These are phyloP conservation scores for Ephemerocybe angulata DNA, from an alignment of 768 basidiomycete genomes.

Conservation along the genomic window DNA sequence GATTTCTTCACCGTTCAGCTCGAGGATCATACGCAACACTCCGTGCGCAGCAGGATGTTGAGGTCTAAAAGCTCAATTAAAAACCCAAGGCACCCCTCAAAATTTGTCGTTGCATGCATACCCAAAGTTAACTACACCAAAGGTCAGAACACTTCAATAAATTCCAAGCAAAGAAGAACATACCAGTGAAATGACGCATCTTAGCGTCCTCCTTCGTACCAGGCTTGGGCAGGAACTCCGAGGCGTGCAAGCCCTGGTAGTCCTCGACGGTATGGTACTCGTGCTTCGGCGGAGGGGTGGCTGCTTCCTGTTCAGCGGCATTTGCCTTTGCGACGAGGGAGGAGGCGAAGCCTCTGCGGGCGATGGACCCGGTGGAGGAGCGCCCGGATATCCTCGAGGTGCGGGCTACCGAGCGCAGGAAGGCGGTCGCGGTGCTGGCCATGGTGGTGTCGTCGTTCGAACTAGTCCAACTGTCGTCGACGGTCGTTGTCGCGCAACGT, in stretches of 20 bases:
- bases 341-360: constrained; percentile 34
- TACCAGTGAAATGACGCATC: constrained; percentile 93
- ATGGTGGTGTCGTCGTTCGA: constrained; percentile 41
- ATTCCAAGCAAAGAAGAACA: constrained; percentile 19
- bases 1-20: constrained; percentile 96
- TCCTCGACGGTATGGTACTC: constrained; percentile 80
- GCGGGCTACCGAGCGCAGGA: constrained; percentile 62
- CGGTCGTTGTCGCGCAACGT: constrained; percentile 1
- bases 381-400: constrained; percentile 30
- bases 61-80: constrained; percentile 47
- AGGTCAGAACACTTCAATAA: constrained; percentile 8
- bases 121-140: constrained; percentile 84
- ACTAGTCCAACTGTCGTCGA: constrained; percentile 36
- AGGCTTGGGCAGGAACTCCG: constrained; percentile 77
- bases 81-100: neutral
- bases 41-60: constrained; percentile 99
- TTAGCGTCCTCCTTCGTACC: constrained; percentile 68
- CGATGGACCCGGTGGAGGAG: constrained; percentile 23
- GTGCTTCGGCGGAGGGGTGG: constrained; percentile 38
- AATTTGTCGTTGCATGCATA: neutral
- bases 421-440: constrained; percentile 47
- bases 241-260: constrained; percentile 72
- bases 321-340: constrained; percentile 23
- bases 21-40: constrained; percentile 94
- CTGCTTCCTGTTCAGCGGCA: constrained; percentile 26